Evolutionary conservation across 306 rosid species (phyloP).

Genomic region (Erythrophleum fordii): DNA sequence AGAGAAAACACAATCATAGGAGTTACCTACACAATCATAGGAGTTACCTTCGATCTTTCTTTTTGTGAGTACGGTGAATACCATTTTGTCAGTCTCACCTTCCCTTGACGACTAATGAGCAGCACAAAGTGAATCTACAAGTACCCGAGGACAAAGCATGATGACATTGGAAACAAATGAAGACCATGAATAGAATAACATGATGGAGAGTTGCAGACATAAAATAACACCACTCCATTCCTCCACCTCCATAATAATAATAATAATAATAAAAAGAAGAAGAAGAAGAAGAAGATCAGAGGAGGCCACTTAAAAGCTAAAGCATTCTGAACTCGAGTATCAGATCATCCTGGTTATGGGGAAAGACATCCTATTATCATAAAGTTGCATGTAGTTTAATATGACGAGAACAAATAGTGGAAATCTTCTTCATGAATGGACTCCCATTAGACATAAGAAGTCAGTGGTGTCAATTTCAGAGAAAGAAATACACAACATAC

Average conservation of each 20-base stretch:
- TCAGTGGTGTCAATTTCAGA: not conserved
- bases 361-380: conserved; percentile 6
- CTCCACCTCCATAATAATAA: not conserved
- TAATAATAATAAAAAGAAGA: no score
- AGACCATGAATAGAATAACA: not conserved
- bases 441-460: not conserved
- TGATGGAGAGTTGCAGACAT: not conserved
- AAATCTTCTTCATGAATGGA: not conserved
- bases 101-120: conserved; percentile 91
- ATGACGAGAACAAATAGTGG: not conserved
- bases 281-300: no score
- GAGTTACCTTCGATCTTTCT: conserved; percentile 77
- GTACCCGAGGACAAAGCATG: conserved; percentile 22
- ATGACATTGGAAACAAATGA: conserved; percentile 4
- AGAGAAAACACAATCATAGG: not conserved
- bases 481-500: not conserved
- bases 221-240: not conserved
- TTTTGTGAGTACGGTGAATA: conserved; percentile 89
- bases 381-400: not conserved
- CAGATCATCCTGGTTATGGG: not conserved
- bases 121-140: conserved; percentile 84
- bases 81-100: conserved; percentile 92
- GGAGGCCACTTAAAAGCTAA: not conserved
- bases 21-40: conserved; percentile 49
- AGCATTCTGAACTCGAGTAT: not conserved